Conservation (phyloP, 2,329 filamentous ascomycete species). For the Nemania abortiva region DNA sequence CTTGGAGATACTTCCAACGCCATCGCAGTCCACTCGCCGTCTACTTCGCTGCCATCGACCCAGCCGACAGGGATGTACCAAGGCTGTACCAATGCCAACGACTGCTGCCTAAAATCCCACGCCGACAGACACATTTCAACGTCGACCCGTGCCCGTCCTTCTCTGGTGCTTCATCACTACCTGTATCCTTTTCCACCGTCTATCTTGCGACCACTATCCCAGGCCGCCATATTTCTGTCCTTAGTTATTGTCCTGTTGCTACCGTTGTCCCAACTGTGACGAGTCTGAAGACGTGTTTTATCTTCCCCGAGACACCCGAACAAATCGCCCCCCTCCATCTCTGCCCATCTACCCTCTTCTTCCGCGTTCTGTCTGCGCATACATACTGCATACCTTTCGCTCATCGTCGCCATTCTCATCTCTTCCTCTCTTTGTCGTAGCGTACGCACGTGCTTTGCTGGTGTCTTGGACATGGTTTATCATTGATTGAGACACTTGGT, state of each 20-base stretch:
- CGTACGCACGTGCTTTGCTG: slow-evolving; percentile 26
- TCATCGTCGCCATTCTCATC: slow-evolving; percentile 19
- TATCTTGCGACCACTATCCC: slow-evolving; percentile 22
- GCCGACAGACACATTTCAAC: slow-evolving; percentile 46
- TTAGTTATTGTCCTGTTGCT: slow-evolving; percentile 20
- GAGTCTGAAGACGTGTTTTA: slow-evolving; percentile 34
- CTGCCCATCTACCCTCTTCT: slow-evolving; percentile 27
- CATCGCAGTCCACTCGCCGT: slow-evolving; percentile 33
- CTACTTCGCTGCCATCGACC: slow-evolving; percentile 9
- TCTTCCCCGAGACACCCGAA: slow-evolving; percentile 32
- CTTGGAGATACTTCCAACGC: slow-evolving; percentile 20
- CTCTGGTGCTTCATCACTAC: slow-evolving; percentile 31
- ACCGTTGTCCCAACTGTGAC: slow-evolving; percentile 25
- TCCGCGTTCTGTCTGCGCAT: slow-evolving; percentile 28
- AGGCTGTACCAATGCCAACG: slow-evolving; percentile 46
- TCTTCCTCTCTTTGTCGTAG: slow-evolving; percentile 30
- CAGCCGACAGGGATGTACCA: slow-evolving; percentile 38
- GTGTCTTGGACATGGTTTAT: slow-evolving; percentile 34
- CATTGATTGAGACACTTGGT: slow-evolving; percentile 25
- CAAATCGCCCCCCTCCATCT: slow-evolving; percentile 19
- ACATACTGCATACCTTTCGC: background rate
- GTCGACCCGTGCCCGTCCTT: slow-evolving; percentile 36
- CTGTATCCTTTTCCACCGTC: slow-evolving; percentile 15
- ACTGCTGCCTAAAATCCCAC: slow-evolving; percentile 51
- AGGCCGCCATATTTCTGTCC: slow-evolving; percentile 28